Percentiles rank a stretch among this genome's conserved stretches.
Conservation (phyloP, 2,329 filamentous ascomycete genomes). For the Didymella keratinophila region DNA sequence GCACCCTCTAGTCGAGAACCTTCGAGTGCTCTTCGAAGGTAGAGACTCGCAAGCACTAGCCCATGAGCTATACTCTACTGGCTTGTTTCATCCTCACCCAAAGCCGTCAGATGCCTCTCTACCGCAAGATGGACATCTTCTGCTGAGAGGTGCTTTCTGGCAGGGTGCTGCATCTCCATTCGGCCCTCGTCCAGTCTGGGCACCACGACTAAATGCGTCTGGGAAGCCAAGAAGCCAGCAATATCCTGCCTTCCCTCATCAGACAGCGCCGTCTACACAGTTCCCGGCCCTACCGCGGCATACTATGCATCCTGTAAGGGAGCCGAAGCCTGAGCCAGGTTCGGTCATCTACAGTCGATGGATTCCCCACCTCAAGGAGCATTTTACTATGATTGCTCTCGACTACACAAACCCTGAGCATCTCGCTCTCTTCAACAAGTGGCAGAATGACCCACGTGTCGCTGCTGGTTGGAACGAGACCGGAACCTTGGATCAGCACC, state of each 20-base stretch:
- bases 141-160: constrained; percentile 60
- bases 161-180: constrained; percentile 55
- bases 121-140: constrained; percentile 53
- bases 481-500: constrained; percentile 76
- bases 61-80: constrained; percentile 52
- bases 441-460: constrained; percentile 86
- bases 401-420: constrained; percentile 71
- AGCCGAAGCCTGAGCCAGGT: constrained; percentile 74
- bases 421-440: constrained; percentile 74
- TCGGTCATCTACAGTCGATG: constrained; percentile 79
- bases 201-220: constrained; percentile 43
- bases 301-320: constrained; percentile 74
- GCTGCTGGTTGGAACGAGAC: constrained; percentile 82
- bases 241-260: constrained; percentile 54
- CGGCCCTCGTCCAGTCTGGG: constrained; percentile 53
- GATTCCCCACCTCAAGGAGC: constrained; percentile 77
- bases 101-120: constrained; percentile 45
- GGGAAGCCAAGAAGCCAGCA: constrained; percentile 51
- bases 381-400: constrained; percentile 78
- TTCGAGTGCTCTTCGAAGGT: constrained; percentile 54
- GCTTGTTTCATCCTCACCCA: constrained; percentile 56
- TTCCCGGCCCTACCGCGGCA: constrained; percentile 61
- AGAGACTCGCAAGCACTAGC: constrained; percentile 48
- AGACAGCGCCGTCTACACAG: constrained; percentile 57
- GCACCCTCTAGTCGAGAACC: constrained; percentile 55